A percentile compares a stretch with the other conserved stretches of the same genome.
Evolutionary conservation across 202 grass and related monocot species (phyloP).

Genomic region (Tripidium arundinaceum): DNA sequence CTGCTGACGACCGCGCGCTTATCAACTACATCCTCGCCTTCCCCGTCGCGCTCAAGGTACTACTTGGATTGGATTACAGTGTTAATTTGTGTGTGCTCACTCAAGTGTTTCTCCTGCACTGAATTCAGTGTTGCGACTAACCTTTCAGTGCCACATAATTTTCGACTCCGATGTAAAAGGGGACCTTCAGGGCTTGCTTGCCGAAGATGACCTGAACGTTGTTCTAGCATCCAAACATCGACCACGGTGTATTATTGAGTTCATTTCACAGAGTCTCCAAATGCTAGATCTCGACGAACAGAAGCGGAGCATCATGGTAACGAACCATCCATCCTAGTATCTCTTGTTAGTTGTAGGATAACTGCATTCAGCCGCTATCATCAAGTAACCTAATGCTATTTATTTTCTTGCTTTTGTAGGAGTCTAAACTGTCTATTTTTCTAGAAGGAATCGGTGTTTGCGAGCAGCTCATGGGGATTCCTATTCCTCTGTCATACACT

Average conservation of each 20-base stretch:
- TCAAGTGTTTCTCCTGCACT: background rate
- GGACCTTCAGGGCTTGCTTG: constrained; percentile 66
- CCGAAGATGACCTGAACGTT: constrained; percentile 64
- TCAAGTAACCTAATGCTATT: constrained; percentile 26
- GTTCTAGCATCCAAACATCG: constrained; percentile 68
- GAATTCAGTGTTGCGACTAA: background rate
- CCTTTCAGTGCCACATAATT: constrained; percentile 82
- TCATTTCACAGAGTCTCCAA: constrained; percentile 70
- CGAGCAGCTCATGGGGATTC: constrained; percentile 77
- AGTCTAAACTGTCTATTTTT: constrained; percentile 74
- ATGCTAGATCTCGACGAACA: constrained; percentile 71
- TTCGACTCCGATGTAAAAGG: constrained; percentile 54
- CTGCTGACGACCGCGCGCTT: constrained; percentile 21
- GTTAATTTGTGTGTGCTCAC: no score
- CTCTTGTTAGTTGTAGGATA: background rate
- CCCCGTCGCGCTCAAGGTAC: constrained; percentile 84
- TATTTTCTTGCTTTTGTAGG: constrained; percentile 44
- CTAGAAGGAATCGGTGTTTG: constrained; percentile 81
- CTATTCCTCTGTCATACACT: constrained; percentile 87
- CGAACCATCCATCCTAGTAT: background rate
- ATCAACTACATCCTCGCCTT: constrained; percentile 90
- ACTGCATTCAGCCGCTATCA: background rate
- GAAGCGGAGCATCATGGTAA: constrained; percentile 62
- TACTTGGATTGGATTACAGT: background rate
- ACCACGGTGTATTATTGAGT: constrained; percentile 77